Evolutionary conservation across 768 basidiomycete genomes (phyloP), one percentile per base, ranked within the genome.

Genomic region (Phylloporus sp.): DNA sequence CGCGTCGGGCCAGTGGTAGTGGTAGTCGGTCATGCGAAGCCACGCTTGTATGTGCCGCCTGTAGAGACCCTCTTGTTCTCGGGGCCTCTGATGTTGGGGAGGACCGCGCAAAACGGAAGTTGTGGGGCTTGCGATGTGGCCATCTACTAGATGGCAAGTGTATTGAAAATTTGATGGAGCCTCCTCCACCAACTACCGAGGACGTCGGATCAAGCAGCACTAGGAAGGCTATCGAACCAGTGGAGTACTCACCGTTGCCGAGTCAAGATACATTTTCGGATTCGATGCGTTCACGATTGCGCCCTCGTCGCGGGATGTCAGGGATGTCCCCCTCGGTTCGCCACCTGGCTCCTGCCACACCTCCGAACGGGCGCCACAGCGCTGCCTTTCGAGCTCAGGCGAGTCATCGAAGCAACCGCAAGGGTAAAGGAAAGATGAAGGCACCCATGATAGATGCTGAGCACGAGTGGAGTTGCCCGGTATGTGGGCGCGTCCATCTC

Each of bases 131-230:
- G 53, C 73, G 85, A 35, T 91, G 88, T 47, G 88, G 88, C 0
- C 89, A 91, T 62, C 66, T 91, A 59, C 74, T 91, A 0, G 88
- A 91, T 56, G 89, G 86, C 44, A 87, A 85, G 64, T 91, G 88
- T 57, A 67, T 85, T 2, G 76, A 76, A 53, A 72, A 76, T 56
- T 57, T 91, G 44, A 81, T 84, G 63, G 67, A 71, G 31, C 85
- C 81, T 2, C 44, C 34, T 32, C 59, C 55, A 38, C 40, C 52
- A 10, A 45, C 36, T 50, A 23, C 52, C 35, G 50, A 52, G 10
- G 18, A 43, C 38, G 6, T 24, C 32, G 61, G 52, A 54, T 45
- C 54, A 42, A 51, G 47, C 31, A 53, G 42, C 18, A 29, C 31
- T 10, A 12, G 53, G 22, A 66, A 58, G 23, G 36, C 35, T 12